A percentile compares a stretch with the other conserved stretches of the same genome.
These are phyloP conservation scores for Closterium sp. DNA, from an alignment of 139 green algal genomes.

Conservation along the genomic window DNA sequence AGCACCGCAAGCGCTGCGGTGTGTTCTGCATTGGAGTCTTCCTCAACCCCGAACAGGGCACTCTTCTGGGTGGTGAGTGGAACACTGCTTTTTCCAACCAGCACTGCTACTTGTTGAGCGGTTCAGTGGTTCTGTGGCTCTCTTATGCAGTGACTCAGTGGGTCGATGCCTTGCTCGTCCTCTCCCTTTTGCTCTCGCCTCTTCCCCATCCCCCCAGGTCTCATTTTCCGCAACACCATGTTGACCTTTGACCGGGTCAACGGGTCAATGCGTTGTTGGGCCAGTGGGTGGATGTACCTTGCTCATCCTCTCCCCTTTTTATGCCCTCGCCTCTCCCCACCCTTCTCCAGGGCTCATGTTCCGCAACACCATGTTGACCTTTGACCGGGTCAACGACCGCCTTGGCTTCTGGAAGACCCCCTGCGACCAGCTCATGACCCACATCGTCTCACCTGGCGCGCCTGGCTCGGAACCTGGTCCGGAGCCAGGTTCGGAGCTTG, in stretches of 20 bases:
- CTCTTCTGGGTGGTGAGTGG: constrained; percentile 73
- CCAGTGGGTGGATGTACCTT: too few relatives aligned
- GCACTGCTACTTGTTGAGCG: too few relatives aligned
- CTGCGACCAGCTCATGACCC: background rate
- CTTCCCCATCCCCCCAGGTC: constrained; percentile 42
- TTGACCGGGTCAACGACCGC: constrained; percentile 17
- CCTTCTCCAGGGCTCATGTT: constrained; percentile 48
- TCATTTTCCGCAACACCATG: constrained; percentile 31
- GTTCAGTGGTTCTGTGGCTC: too few relatives aligned
- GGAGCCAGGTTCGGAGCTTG: background rate
- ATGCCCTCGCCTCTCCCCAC: constrained; percentile 43
- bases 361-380: constrained; percentile 37
- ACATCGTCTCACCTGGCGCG: background rate
- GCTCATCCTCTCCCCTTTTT: background rate
- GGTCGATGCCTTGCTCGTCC: background rate
- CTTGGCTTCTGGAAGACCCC: constrained; percentile 15
- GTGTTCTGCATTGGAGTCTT: constrained; percentile 91
- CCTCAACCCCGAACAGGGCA: constrained; percentile 75
- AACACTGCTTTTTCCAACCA: too few relatives aligned
- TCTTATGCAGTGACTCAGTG: too few relatives aligned
- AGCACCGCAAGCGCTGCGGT: constrained; percentile 58
- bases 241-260: constrained; percentile 33
- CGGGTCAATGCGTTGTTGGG: too few relatives aligned
- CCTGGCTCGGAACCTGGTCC: background rate
- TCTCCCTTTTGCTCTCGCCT: constrained; percentile 39